Evolutionary conservation across 2,329 filamentous ascomycete genomes (phyloP).

Genomic region (Nothophoma quercina): DNA sequence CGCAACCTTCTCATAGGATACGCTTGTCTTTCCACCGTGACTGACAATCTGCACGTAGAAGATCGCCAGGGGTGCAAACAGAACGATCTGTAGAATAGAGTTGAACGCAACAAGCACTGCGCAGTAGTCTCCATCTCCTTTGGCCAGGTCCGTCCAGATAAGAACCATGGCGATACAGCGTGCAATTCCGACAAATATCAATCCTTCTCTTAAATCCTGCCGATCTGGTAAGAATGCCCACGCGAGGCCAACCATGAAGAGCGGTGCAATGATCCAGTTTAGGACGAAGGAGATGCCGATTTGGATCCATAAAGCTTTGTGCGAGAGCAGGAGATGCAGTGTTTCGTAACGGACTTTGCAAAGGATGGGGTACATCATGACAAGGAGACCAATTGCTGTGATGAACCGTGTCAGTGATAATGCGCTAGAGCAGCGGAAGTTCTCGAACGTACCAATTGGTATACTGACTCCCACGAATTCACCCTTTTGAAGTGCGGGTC

Average conservation of each 20-base stretch:
- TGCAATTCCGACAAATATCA: conserved; percentile 84
- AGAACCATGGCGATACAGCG: conserved; percentile 89
- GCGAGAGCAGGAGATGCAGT: conserved; percentile 70
- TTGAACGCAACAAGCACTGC: conserved; percentile 64
- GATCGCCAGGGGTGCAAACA: conserved; percentile 57
- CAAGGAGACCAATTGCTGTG: conserved; percentile 76
- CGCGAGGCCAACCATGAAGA: conserved; percentile 79
- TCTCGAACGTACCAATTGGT: conserved; percentile 64
- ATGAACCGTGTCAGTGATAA: background rate
- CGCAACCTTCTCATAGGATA: conserved; percentile 73
- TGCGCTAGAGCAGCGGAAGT: background rate
- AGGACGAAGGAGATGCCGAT: conserved; percentile 77
- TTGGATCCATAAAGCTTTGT: conserved; percentile 75
- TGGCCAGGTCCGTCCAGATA: conserved; percentile 81
- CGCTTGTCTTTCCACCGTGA: conserved; percentile 51
- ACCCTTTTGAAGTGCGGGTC: conserved; percentile 70
- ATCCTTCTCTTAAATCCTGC: conserved; percentile 63
- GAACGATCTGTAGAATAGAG: conserved; percentile 57
- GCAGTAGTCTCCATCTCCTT: conserved; percentile 82
- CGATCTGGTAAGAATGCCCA: conserved; percentile 63
- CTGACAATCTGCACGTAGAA: conserved; percentile 72
- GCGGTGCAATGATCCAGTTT: conserved; percentile 84
- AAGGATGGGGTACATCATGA: conserved; percentile 95
- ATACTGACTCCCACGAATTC: conserved; percentile 75
- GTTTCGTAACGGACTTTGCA: conserved; percentile 85